Percentiles rank a stretch among this genome's conserved stretches.
Conservation (phyloP, 495 filamentous ascomycete genomes). For the Neurospora hispaniola region DNA sequence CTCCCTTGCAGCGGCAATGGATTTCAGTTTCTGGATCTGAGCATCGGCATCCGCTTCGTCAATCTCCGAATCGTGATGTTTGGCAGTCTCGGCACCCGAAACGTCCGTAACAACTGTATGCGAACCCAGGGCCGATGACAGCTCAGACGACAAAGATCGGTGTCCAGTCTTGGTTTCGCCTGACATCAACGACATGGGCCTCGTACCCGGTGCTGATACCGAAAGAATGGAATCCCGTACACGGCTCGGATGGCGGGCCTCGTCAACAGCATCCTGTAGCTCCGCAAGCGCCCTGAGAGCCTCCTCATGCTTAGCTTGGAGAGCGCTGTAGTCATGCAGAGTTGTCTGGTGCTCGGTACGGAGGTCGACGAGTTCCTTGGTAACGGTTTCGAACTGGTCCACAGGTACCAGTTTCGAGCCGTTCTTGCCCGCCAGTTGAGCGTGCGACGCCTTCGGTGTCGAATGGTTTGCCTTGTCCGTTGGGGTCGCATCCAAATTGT, state of each 20-base stretch:
- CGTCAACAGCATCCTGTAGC: conserved; percentile 77
- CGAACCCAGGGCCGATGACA: conserved; percentile 86
- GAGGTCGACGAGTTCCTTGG: conserved; percentile 85
- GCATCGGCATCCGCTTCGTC: conserved; percentile 31
- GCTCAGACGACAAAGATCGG: conserved; percentile 90
- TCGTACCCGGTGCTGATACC: conserved; percentile 46
- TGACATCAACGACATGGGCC: conserved; percentile 89
- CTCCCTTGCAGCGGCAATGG: conserved; percentile 65
- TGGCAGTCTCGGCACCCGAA: conserved; percentile 44
- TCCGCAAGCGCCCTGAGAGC: conserved; percentile 71
- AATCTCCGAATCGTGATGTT: conserved; percentile 15
- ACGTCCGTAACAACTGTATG: conserved; percentile 48
- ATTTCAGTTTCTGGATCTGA: conserved; percentile 63
- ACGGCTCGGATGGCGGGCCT: conserved; percentile 55
- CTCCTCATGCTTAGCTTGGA: conserved; percentile 84
- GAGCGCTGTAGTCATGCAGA: conserved; percentile 65
- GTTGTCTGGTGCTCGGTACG: conserved; percentile 82
- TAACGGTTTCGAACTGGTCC: conserved; percentile 87
- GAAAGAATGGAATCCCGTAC: conserved; percentile 42
- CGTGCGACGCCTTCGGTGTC: conserved; percentile 18
- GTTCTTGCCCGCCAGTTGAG: conserved; percentile 6
- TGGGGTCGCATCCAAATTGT: conserved; percentile 16
- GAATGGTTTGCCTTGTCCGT: conserved; percentile 21
- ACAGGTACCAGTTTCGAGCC: conserved; percentile 56
- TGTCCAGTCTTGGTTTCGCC: conserved; percentile 64